phyloP scores from a whole-genome alignment of 345 rosid species.

The Cardamine resedifolia region DNA sequence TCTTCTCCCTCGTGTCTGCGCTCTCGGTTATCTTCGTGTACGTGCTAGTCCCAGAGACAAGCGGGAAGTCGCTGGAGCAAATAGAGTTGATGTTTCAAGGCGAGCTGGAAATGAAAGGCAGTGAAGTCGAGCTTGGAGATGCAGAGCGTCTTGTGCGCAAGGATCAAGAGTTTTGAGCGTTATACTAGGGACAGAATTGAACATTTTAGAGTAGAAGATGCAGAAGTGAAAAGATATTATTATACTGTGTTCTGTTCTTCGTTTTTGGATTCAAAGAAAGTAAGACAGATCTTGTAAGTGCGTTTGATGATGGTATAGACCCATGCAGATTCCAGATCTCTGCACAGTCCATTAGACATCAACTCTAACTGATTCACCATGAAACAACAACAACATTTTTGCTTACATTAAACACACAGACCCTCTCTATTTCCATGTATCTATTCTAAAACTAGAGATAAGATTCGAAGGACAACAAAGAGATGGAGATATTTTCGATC shows the following conservation, averaged over 20 bases:
- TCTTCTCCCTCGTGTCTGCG: slow-evolving; percentile 57
- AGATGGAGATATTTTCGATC: neutral
- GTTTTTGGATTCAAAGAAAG: slow-evolving; percentile 17
- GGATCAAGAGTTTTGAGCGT: slow-evolving; percentile 28
- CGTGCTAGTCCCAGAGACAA: slow-evolving; percentile 67
- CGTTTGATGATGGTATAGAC: slow-evolving; percentile 13
- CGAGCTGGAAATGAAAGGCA: slow-evolving; percentile 39
- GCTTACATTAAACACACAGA: slow-evolving; percentile 1
- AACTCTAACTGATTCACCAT: neutral
- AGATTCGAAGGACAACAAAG: neutral
- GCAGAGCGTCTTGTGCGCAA: slow-evolving; percentile 69
- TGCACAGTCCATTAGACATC: neutral
- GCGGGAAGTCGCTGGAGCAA: slow-evolving; percentile 80
- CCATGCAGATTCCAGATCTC: slow-evolving; percentile 12
- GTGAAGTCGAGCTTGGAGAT: slow-evolving; percentile 70
- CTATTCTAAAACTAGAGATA: neutral
- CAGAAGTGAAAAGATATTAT: neutral
- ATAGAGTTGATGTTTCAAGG: slow-evolving; percentile 60
- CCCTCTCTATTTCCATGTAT: neutral
- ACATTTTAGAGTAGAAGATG: slow-evolving; percentile 17
- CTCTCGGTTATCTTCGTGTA: slow-evolving; percentile 65
- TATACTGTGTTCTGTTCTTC: slow-evolving; percentile 8
- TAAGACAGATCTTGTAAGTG: slow-evolving; percentile 22
- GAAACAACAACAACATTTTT: slow-evolving; percentile 13
- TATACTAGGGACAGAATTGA: neutral